Base-by-base conservation (phyloP, 352 stramenopile genomes). In the Pythium guiyangense region DNA sequence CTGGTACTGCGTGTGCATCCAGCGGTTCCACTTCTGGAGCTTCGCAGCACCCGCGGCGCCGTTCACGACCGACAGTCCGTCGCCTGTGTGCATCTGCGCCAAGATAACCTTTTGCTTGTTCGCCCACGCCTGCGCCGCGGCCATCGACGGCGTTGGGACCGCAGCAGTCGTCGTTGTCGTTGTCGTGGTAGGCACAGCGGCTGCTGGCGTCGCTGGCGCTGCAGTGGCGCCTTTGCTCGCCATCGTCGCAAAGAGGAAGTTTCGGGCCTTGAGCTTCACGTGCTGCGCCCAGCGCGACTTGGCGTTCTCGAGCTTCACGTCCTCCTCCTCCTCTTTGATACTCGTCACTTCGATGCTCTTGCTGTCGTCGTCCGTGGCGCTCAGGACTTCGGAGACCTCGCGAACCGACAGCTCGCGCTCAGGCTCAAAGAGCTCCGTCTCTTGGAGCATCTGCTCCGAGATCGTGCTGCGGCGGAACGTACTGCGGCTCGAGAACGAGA, bases 241-340 rank as follows among this genome's bases (percentile, higher is more conserved):
- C 27, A 84, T 75, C 3, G 74, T 85, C 12, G 69, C 73, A 47
- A 87, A 86, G 0, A 95, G 49, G 46, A 95, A 95, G 54, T 80
- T 91, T 8, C 74, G 58, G 22, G 85, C 83, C 35, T 91, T 91
- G 20, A 95, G 66, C 63, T 92, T 92, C 5, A 95, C 84, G 54
- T 95, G 85, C 48, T 93, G 83, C 17, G 85, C 74, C 85, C 85
- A 95, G 18, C 85, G 77, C 10, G 77, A 91, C 48, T 90, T 86
- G 31, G 85, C 85, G 17, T 90, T 87, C 61, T 90, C 81, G 31
- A 88, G 73, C 63, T 93, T 95, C 31, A 89, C 62, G 42, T 85
- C 74, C 54, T 95, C 75, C 45, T 93, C 85, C 62, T 91, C 81
- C 57, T 91, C 75, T 40, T 92, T 95, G 65, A 92, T 91, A 64